Evolutionary conservation across 176 grass and related monocot species (phyloP).

Genomic region (Typha latifolia): DNA sequence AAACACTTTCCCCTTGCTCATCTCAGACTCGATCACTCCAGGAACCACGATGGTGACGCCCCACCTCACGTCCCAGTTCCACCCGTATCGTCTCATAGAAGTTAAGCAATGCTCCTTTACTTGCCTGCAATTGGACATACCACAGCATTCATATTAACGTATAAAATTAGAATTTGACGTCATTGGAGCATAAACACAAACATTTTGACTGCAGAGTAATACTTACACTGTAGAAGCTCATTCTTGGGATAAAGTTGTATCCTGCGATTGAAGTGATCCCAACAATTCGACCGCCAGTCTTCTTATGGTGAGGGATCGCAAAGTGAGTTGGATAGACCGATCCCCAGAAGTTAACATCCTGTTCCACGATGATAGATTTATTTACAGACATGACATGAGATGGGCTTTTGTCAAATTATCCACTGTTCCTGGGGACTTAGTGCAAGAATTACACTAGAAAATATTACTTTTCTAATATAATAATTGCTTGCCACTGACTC

Average conservation of each 20-base stretch:
- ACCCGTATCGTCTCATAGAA: conserved; percentile 52
- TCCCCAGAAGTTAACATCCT: conserved; percentile 76
- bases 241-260: conserved; percentile 47
- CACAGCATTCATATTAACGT: no score
- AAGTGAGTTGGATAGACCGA: conserved; percentile 42
- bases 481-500: no score
- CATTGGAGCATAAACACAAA: not conserved
- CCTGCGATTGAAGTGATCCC: conserved; percentile 45
- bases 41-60: conserved; percentile 39
- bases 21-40: conserved; percentile 47
- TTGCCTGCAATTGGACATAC: conserved; percentile 23
- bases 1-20: conserved; percentile 53
- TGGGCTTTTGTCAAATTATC: no score
- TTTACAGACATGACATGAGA: no score
- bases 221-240: conserved; percentile 67
- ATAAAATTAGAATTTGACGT: not conserved
- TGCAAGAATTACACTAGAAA: no score
- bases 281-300: conserved; percentile 38
- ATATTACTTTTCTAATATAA: no score
- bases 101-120: conserved; percentile 41
- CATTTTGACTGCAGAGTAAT: not conserved
- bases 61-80: conserved; percentile 33
- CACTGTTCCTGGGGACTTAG: no score
- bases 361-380: not conserved
- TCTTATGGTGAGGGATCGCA: conserved; percentile 59